phyloP scores from a whole-genome alignment of 2,329 filamentous ascomycete species.

The Amylocarpus encephaloides region DNA sequence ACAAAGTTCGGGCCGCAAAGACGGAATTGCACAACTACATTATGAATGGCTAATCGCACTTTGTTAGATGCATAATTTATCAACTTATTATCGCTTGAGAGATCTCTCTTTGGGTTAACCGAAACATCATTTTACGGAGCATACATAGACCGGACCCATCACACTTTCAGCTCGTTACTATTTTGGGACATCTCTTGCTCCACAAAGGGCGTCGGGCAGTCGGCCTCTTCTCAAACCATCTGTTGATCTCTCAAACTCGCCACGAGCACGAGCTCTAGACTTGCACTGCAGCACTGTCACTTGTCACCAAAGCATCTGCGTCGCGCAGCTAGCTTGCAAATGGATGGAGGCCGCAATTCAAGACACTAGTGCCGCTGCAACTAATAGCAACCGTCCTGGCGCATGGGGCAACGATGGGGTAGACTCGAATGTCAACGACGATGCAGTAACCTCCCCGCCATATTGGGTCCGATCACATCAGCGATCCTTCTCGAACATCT shows the following conservation, averaged over 20 bases:
- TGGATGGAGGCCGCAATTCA: constrained; percentile 25
- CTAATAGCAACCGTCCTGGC: neutral
- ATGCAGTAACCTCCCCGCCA: constrained; percentile 33
- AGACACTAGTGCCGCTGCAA: constrained; percentile 1
- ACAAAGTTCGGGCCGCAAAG: too few species aligned
- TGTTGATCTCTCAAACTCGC: constrained; percentile 1
- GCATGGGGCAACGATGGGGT: neutral
- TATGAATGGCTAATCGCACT: too few species aligned
- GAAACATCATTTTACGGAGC: too few species aligned
- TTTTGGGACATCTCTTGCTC: too few species aligned
- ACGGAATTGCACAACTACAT: too few species aligned
- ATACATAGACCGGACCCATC: too few species aligned
- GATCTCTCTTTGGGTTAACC: too few species aligned
- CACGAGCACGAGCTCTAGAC: neutral
- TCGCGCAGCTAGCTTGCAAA: constrained; percentile 18
- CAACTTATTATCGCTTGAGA: too few species aligned
- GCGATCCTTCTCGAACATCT: constrained; percentile 37
- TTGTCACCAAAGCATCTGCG: constrained; percentile 1
- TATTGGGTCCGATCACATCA: constrained; percentile 35
- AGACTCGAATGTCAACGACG: neutral
- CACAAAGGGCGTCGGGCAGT: neutral
- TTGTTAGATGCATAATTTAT: too few species aligned
- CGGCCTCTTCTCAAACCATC: neutral
- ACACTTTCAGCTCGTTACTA: too few species aligned
- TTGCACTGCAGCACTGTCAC: neutral